Conservation (phyloP, 2,329 filamentous ascomycete species). For the Scedosporium boydii region DNA sequence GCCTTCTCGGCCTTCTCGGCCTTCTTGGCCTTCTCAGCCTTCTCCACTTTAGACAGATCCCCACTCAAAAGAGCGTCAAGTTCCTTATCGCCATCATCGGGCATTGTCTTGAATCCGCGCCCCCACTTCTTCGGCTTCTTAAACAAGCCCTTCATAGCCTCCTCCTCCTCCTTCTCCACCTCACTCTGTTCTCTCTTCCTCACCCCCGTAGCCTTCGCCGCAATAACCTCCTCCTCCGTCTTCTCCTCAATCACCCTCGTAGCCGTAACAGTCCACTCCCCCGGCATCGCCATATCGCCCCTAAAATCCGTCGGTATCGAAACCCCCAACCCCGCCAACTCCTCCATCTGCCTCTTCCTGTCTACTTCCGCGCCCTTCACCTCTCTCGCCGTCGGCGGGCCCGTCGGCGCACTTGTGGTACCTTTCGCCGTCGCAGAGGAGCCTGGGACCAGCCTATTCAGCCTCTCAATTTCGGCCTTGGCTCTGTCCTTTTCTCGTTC, state of each 20-base stretch:
- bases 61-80: slow-evolving; percentile 51
- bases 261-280: slow-evolving; percentile 73
- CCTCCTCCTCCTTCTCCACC: slow-evolving; percentile 51
- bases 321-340: slow-evolving; percentile 81
- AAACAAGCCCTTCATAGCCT: slow-evolving; percentile 47
- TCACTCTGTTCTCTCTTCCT: slow-evolving; percentile 54
- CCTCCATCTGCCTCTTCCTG: slow-evolving; percentile 73
- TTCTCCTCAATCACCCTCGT: slow-evolving; percentile 46
- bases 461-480: slow-evolving; percentile 72
- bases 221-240: slow-evolving; percentile 28
- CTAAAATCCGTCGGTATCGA: slow-evolving; percentile 71
- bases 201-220: slow-evolving; percentile 45
- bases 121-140: slow-evolving; percentile 51
- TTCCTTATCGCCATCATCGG: slow-evolving; percentile 39
- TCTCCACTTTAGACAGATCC: slow-evolving; percentile 13
- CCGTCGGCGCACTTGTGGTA: slow-evolving; percentile 7
- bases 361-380: slow-evolving; percentile 46
- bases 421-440: slow-evolving; percentile 12
- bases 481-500: slow-evolving; percentile 75
- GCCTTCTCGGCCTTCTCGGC: slow-evolving; percentile 14
- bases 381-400: slow-evolving; percentile 6
- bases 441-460: slow-evolving; percentile 65
- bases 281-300: slow-evolving; percentile 74
- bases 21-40: slow-evolving; percentile 14
- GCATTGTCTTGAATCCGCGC: slow-evolving; percentile 39